Evolutionary conservation across 108 stramenopile genomes (phyloP), one percentile per base, ranked within the genome.

Genomic region (Cyclotella distinguenda): DNA sequence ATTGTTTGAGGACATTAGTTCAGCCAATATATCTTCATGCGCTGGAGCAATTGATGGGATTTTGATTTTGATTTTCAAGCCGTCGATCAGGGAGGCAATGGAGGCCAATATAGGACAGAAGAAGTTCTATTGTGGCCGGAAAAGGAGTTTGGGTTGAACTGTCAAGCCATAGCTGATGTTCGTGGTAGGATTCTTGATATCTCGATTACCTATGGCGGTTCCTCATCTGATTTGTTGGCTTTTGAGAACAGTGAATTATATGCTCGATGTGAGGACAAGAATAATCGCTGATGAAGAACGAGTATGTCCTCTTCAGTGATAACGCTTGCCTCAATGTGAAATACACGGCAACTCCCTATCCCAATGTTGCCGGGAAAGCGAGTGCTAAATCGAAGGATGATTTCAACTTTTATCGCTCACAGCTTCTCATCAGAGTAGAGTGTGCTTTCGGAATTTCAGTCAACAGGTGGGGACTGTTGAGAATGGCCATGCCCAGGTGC

Each of bases 381-480:
- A 25, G 28, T 54, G 26, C 13, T 26, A 27, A 21, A 27, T 21
- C 27, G 28, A 27, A 54, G 15, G 27, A 54, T 27, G 28, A 54
- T 54, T 54, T 28, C 28, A 54, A 30, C 28, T 54, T 38, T 38
- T 38, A 38, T 38, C 38, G 12, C 38, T 38, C 38, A 10, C 38
- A 38, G 12, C 38, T 38, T 38, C 12, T 8, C 8, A 38, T 38
- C 12, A 8, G 12, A 38, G 38, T 38, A 38, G 38, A 38, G 38
- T 54, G 53, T 32, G 6, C 63, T 4, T 64, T 64, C 31, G 49
- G 63, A 50, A 64, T 64, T 27, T 6, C 63, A 36, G 47, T 36
- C 11, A 18, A 42, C 10, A 71, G 61, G 30, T 71, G 60, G 70
- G 36, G 61, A 19, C 22, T 71, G 22, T 51, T 71, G 7, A 27